Conservation (phyloP, 495 filamentous ascomycete species). For the Penicillium samsonianum region DNA sequence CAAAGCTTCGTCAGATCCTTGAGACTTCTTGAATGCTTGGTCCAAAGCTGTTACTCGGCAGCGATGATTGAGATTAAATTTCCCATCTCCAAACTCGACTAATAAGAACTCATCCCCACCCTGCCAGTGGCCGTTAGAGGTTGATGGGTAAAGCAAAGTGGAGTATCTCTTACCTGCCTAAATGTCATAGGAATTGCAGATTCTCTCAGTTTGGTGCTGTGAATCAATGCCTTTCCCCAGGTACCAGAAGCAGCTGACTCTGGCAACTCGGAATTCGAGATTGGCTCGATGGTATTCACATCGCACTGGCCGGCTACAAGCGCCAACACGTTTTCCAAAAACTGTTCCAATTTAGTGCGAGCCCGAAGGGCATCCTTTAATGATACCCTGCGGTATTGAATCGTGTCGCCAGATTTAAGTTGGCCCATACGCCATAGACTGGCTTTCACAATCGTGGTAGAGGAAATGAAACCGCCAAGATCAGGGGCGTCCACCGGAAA, state of each 20-base stretch:
- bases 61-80: slow-evolving; percentile 52
- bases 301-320: slow-evolving; percentile 2
- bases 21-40: slow-evolving; percentile 36
- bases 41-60: slow-evolving; percentile 52
- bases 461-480: slow-evolving; percentile 59
- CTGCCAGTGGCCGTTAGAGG: slow-evolving; percentile 19
- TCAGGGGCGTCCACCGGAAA: slow-evolving; percentile 60
- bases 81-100: slow-evolving; percentile 54
- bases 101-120: slow-evolving; percentile 57
- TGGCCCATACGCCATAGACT: slow-evolving; percentile 63
- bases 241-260: not conserved
- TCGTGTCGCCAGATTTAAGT: slow-evolving; percentile 58
- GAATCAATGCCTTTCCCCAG: slow-evolving; percentile 3
- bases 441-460: slow-evolving; percentile 54
- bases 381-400: slow-evolving; percentile 47
- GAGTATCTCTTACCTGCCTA: slow-evolving; percentile 40
- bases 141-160: not conserved
- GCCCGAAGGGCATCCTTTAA: slow-evolving; percentile 46
- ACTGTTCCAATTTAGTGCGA: slow-evolving; percentile 36
- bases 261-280: not conserved
- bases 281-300: not conserved
- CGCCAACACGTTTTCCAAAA: slow-evolving; percentile 11
- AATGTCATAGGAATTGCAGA: slow-evolving; percentile 42
- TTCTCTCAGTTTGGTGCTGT: not conserved
- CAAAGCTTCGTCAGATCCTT: slow-evolving; percentile 32